Base-by-base conservation (phyloP, 129 eudicot species). In the Escallonia rubra region DNA sequence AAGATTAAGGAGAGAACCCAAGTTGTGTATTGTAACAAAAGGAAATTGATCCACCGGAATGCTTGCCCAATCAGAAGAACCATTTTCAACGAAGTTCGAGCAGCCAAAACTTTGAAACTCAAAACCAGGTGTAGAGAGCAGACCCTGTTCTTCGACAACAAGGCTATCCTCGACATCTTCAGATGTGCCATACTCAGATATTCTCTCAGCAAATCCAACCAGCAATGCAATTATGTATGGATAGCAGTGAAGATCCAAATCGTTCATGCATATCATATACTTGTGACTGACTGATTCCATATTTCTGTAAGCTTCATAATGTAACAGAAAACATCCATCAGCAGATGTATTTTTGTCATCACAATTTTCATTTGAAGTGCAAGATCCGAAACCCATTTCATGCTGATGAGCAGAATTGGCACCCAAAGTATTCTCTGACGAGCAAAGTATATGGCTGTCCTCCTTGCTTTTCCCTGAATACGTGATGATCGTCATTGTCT, bases 161-260 rank as follows among this genome's bases (percentile, higher is more conserved):
- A 67, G 52, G 42, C 47, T 78, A 61, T 59, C 79, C 47, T 67
- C 70, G 57, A 52, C 74, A 63, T 53, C 47, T 76, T 48, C 73
- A 73, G 89, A 73, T 56, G 72, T 60, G 47, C 63, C 63, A 63
- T 56, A 68, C 11, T 53, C 49, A 6, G 67, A 62, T 53, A 93
- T 51, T 77, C 79, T 81, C 72, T 87, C 74, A 16, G 79, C 76
- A 79, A 94, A 94, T 40, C 74, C 81, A 65, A 73, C 69, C 68
- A 94, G 73, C 59, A 80, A 63, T 47, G 88, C 83, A 48, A 85
- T 74, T 57, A 94, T 65, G 71, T 72, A 63, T 38, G 96, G 99
- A 76, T 89, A 81, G 79, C 90, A 84, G 73, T 89, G 90, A 80
- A 94, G 60, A 52, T 94, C 93, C 59, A 77, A 54, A 77, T 85